Base-by-base conservation (phyloP, 441 rosid species). In the Mallotus repandus region DNA sequence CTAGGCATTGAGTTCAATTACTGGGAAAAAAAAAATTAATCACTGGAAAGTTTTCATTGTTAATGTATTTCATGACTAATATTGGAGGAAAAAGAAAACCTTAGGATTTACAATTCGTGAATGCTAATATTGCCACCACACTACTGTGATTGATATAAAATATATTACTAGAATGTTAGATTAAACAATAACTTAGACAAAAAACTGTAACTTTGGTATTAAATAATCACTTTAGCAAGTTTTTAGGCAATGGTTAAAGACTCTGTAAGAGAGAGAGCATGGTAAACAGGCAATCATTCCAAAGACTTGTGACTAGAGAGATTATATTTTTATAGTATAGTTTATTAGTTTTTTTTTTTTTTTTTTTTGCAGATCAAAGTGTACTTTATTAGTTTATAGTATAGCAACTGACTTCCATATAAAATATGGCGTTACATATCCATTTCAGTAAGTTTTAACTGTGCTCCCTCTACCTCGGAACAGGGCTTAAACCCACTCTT, bases 401-500 rank as follows among this genome's bases (percentile, higher is more conserved):
- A 64, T 35, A 65, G 5, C 22, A 66, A 53, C 18, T 18, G 22
- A 16, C 49, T 43, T 41, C 35, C 52, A 56, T 7, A 41, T 19
- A 7, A 32, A n/a, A n/a, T 7, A 19, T 19, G 3, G 16, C 35
- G 32, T 32, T 67, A 43, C 21, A 18, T 9, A 15, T 46, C n/a
- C 21, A 56, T 1, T 14, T 10, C 56, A 48, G 7, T 48, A 12
- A 70, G 4, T 46, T 11, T 11, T 67, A 71, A 66, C 29, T 29
- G 35, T 19, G 62, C 56, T 79, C 80, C 86, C 29, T 59, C 55
- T 64, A 55, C 9, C 43, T 78, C 69, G 81, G 77, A 78, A 74
- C 75, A 55, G 60, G 58, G 63, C 46, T 76, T 56, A 18, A 29
- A 58, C 16, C 2, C 49, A 12, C 25, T 4, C 45, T 56, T 80